phyloP scores from a whole-genome alignment of 495 filamentous ascomycete species.

The Entonaema liquescens region DNA sequence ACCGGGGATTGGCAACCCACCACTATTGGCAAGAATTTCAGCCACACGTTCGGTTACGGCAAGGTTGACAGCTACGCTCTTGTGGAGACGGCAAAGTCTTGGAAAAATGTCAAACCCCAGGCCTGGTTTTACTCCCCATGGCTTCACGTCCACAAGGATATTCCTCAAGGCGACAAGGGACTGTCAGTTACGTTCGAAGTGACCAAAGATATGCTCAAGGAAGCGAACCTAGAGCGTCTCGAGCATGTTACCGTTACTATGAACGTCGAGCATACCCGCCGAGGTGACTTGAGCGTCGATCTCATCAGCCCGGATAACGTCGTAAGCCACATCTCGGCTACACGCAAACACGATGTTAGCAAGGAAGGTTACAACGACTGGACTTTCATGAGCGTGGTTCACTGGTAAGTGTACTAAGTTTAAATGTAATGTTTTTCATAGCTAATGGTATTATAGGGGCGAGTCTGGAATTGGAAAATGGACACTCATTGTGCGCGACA shows the following conservation, averaged over 20 bases:
- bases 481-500: slow-evolving; percentile 91
- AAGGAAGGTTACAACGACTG: slow-evolving; percentile 86
- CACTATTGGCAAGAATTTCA: slow-evolving; percentile 82
- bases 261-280: slow-evolving; percentile 86
- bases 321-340: slow-evolving; percentile 82
- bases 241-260: slow-evolving; percentile 98
- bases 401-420: slow-evolving; percentile 72
- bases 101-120: slow-evolving; percentile 93
- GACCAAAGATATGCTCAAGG: slow-evolving; percentile 74
- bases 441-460: slow-evolving; percentile 66
- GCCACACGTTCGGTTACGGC: slow-evolving; percentile 94
- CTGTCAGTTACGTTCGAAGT: slow-evolving; percentile 80
- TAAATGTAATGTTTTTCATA: slow-evolving; percentile 3
- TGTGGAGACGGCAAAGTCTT: slow-evolving; percentile 85
- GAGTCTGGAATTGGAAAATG: slow-evolving; percentile 87
- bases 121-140: slow-evolving; percentile 94
- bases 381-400: slow-evolving; percentile 98
- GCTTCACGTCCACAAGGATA: slow-evolving; percentile 83
- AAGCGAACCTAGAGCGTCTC: slow-evolving; percentile 82
- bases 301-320: slow-evolving; percentile 84
- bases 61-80: slow-evolving; percentile 89
- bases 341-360: slow-evolving; percentile 70
- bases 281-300: slow-evolving; percentile 94
- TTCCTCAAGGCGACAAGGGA: slow-evolving; percentile 87
- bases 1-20: slow-evolving; percentile 80